Base-by-base conservation (phyloP, 148 eudicot species). In the Camellia lanceoleosa region DNA sequence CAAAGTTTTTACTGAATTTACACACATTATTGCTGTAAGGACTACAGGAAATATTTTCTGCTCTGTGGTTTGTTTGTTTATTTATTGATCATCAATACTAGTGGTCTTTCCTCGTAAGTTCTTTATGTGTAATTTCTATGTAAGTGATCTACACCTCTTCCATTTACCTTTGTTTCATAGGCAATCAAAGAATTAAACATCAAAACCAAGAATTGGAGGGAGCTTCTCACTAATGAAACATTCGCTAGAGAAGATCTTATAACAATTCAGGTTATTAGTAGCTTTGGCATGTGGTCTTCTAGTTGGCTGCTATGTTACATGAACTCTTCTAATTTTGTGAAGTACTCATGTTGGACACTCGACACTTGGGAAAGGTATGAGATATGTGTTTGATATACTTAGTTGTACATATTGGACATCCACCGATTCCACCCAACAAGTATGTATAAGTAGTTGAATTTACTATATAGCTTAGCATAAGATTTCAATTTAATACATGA, bases 131-230 rank as follows among this genome's bases (percentile, higher is more conserved):
- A 18, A 30, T 30, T 30, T 30, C 30, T 30, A 30, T 30, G 30
- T 30, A 75, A 18, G 58, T 71, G 55, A 19, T 72, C 70, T 18
- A 23, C 20, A 51, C 20, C 76, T 74, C 73, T 20, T 81, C 61
- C 16, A 43, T 72, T 76, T 79, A n/a, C 52, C 69, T 67, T 76
- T 79, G 38, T 51, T 74, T 59, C 51, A 5, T 64, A 96, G 99
- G 99, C 99, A 70, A 89, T 96, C 79, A 96, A 93, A 84, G 99
- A 96, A 84, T 85, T 96, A 79, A 96, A 96, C 86, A 87, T 96
- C 8, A 96, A 93, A 84, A 92, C 99, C 4, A 96, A 93, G 83
- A 93, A 90, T 70, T 96, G 99, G n/a, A n/a, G n/a, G 99, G 99
- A 96, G 82, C 94, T 96, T 78, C 93, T 96, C 71, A 96, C 99